Evolutionary conservation across 306 rosid genomes (phyloP), one percentile per base, ranked within the genome.

Genomic region (Dalbergia cochinchinensis): DNA sequence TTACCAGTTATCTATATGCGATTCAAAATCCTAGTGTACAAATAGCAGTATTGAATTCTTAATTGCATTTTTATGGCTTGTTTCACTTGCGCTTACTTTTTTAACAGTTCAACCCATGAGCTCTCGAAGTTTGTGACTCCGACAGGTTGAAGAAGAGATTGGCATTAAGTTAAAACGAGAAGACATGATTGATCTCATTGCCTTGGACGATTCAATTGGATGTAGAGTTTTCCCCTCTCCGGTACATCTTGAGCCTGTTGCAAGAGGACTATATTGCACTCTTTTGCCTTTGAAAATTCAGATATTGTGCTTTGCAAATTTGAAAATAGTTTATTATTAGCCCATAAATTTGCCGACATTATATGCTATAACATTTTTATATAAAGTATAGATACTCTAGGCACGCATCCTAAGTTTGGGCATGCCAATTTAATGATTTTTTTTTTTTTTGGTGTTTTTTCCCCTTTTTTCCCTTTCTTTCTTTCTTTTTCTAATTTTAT

Each of bases 91-190:
- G 31, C 31, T 26, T 26, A 26, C 31, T 26, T 26, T 26, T 26
- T 26, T 26, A 26, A 26, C 31, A 1, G 31, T 26, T 26, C 31
- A 26, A 26, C 31, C 31, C 31, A 26, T 2, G 31, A 26, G 31
- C 2, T 26, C 31, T 26, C 2, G 31, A 26, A 60, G 61, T 74
- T 74, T 69, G 57, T 68, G 53, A 73, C 35, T 55, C 48, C 78
- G 78, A 59, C 87, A 94, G 97, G 99, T 92, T 68, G 99, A 88
- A 82, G 99, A 91, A 86, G 99, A 94, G 75, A 91, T 80, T 33
- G 99, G 99, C 35, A 90, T 92, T 80, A 82, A 80, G 61, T 87
- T 94, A 76, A 88, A 89, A 31, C 78, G 86, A 55, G 91, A 87
- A 74, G 91, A 90, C 86, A 80, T 92, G 99, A 76, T 91, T 74